Percentiles rank a stretch among this genome's conserved stretches.
Conservation (phyloP, 2,329 filamentous ascomycete species). For the Colletotrichum falcatum region DNA sequence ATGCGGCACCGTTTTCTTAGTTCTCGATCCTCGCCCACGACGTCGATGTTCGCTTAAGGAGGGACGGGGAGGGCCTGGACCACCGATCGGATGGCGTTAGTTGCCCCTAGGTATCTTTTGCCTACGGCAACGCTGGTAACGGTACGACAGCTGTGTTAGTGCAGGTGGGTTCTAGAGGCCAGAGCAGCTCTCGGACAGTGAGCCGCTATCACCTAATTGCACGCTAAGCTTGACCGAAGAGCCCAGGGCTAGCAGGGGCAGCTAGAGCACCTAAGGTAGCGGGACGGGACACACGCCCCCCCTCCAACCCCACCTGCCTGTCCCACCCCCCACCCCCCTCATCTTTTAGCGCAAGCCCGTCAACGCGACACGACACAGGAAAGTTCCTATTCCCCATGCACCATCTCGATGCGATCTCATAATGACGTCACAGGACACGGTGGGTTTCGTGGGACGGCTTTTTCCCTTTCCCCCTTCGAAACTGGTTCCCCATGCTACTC, state of each 20-base stretch:
- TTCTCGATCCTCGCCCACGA: constrained; percentile 30
- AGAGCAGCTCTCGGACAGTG: constrained; percentile 18
- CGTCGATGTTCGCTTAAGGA: constrained; percentile 33
- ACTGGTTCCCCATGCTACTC: neutral
- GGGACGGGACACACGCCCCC: constrained; percentile 23
- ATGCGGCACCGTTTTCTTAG: constrained; percentile 9
- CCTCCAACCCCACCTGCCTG: neutral
- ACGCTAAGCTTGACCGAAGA: constrained; percentile 16
- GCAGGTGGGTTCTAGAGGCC: neutral
- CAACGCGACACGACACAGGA: constrained; percentile 30
- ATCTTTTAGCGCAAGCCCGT: neutral
- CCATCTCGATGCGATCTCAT: constrained; percentile 38
- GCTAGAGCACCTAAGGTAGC: constrained; percentile 15
- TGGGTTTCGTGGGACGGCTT: constrained; percentile 18
- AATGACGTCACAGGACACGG: constrained; percentile 31
- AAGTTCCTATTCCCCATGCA: constrained; percentile 1
- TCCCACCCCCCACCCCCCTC: no score
- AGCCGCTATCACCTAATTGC: constrained; percentile 20
- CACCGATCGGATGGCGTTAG: constrained; percentile 25
- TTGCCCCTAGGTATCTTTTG: neutral
- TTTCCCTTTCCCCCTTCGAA: neutral
- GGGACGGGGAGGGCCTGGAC: constrained; percentile 26
- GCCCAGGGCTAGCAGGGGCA: constrained; percentile 7
- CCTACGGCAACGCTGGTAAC: neutral
- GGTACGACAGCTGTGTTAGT: constrained; percentile 13